Conservation (phyloP, 768 basidiomycete species). For the Kwoniella sp. region DNA sequence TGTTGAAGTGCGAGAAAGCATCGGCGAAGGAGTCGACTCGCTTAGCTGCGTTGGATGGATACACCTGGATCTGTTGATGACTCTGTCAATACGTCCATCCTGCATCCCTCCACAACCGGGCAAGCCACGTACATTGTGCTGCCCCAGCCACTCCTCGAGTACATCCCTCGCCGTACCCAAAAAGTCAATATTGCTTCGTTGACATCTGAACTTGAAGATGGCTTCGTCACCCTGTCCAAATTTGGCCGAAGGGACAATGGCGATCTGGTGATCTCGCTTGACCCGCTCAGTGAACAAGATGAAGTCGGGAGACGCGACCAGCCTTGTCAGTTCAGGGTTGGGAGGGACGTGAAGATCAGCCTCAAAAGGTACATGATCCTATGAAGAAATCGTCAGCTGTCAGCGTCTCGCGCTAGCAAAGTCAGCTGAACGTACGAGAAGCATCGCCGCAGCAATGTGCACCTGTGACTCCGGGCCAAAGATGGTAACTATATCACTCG, state of each 20-base stretch:
- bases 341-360: constrained; percentile 89
- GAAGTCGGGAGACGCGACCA: constrained; percentile 78
- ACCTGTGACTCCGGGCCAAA: constrained; percentile 96
- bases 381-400: constrained; percentile 11
- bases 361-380: constrained; percentile 96
- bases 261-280: constrained; percentile 89
- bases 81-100: no score
- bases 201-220: constrained; percentile 93
- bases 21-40: constrained; percentile 90
- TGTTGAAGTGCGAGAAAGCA: constrained; percentile 93
- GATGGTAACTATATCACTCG: constrained; percentile 80
- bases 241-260: constrained; percentile 77
- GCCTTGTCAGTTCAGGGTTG: constrained; percentile 67
- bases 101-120: no score
- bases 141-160: constrained; percentile 82
- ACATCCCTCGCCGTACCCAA: constrained; percentile 82
- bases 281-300: constrained; percentile 77
- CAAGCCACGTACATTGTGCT: constrained; percentile 66
- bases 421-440: constrained; percentile 60
- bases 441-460: constrained; percentile 92
- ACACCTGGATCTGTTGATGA: constrained; percentile 30
- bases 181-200: constrained; percentile 90
- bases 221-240: constrained; percentile 66
- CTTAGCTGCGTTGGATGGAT: constrained; percentile 56
- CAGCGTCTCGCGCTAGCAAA: background rate